Evolutionary conservation across 805 yeast species (phyloP).

Genomic region (Metschnikowia gelsemii): DNA sequence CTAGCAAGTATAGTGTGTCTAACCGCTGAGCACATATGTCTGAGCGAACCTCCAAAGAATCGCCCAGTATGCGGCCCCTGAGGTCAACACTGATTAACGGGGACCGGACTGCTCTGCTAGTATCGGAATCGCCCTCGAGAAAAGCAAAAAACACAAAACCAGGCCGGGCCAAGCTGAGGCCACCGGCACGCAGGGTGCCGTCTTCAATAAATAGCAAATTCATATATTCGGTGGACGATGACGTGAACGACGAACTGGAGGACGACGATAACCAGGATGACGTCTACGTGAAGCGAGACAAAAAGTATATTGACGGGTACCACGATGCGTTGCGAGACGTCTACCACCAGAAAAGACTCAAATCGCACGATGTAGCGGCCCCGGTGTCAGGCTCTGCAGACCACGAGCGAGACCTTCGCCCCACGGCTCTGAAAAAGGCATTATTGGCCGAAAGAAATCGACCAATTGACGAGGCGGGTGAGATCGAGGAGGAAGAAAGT

Average conservation of each 20-base stretch:
- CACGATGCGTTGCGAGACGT: conserved; percentile 61
- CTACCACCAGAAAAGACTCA: conserved; percentile 23
- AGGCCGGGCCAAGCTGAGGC: conserved; percentile 27
- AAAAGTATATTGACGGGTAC: conserved; percentile 64
- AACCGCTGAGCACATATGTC: conserved; percentile 4
- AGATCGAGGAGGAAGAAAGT: conserved; percentile 5
- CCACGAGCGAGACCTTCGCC: conserved; percentile 1
- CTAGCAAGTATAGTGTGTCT: too few relatives aligned
- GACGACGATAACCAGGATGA: conserved; percentile 46
- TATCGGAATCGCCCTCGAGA: conserved; percentile 14
- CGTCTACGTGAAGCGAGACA: conserved; percentile 35
- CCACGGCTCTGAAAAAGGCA: conserved; percentile 4
- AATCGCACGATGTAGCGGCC: conserved; percentile 10
- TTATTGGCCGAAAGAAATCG: conserved; percentile 1
- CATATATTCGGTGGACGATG: conserved; percentile 80
- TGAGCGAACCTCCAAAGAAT: conserved; percentile 10
- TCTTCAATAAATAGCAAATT: conserved; percentile 27
- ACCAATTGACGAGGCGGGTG: conserved; percentile 10
- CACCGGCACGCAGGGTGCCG: conserved; percentile 31
- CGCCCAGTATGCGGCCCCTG: conserved; percentile 16
- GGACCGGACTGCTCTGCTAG: conserved; percentile 9
- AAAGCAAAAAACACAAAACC: conserved; percentile 15
- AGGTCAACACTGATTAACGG: conserved; percentile 14
- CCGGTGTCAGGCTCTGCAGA: background rate
- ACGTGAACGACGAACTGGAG: conserved; percentile 57